phyloP scores from a whole-genome alignment of 768 basidiomycete species.

The Termitomyces sp. region DNA sequence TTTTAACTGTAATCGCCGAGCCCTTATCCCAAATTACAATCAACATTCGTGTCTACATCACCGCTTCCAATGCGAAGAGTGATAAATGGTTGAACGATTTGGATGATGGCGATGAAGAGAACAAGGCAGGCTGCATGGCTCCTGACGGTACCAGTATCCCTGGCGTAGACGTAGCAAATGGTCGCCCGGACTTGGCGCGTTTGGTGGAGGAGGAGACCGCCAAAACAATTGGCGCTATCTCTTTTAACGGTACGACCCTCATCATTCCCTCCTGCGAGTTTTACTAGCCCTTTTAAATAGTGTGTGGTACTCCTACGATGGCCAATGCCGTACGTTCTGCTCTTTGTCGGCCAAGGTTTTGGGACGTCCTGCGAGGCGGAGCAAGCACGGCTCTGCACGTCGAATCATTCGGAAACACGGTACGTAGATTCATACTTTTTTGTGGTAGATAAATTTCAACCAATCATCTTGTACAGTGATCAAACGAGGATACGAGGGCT shows the following conservation, averaged over 20 bases:
- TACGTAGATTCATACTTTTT: background rate
- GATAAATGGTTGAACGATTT: background rate
- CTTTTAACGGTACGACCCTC: slow-evolving; percentile 43
- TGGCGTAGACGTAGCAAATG: slow-evolving; percentile 27
- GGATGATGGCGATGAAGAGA: slow-evolving; percentile 15
- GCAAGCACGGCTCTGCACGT: slow-evolving; percentile 45
- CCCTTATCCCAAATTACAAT: slow-evolving; percentile 5
- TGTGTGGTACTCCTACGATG: slow-evolving; percentile 47
- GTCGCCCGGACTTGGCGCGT: slow-evolving; percentile 41
- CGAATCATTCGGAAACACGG: slow-evolving; percentile 41
- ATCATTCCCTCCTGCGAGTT: background rate
- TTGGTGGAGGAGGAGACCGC: slow-evolving; percentile 38
- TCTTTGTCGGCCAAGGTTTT: slow-evolving; percentile 34
- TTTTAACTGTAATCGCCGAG: slow-evolving; percentile 17
- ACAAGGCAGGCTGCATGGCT: slow-evolving; percentile 1
- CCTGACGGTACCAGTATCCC: slow-evolving; percentile 1
- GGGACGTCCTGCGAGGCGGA: slow-evolving; percentile 41
- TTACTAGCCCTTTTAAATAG: slow-evolving; percentile 24
- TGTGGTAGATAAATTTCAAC: too few species aligned
- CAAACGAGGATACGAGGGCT: background rate
- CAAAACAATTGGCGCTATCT: slow-evolving; percentile 35
- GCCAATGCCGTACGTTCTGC: slow-evolving; percentile 37
- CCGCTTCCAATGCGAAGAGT: slow-evolving; percentile 9
- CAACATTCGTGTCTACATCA: slow-evolving; percentile 22
- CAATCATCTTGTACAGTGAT: background rate